Conservation (phyloP, 306 rosid genomes). For the Malus sylvestris region DNA sequence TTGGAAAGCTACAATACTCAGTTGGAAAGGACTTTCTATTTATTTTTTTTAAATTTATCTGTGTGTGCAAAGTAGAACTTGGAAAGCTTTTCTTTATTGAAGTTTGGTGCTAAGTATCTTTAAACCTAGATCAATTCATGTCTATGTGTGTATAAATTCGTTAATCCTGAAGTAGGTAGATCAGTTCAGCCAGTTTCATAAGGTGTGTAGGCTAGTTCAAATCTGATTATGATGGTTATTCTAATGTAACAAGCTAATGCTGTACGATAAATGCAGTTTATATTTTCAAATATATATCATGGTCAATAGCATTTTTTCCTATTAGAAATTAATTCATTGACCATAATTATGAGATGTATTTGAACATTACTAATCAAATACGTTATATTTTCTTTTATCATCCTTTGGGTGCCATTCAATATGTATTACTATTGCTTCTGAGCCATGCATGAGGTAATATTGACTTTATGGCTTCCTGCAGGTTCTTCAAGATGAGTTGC, state of each 20-base stretch:
- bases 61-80: not conserved
- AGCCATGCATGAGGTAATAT: not conserved
- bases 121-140: not conserved
- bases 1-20: not conserved
- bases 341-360: not conserved
- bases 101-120: not conserved
- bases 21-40: not conserved
- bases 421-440: not conserved
- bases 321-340: not conserved
- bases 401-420: not conserved
- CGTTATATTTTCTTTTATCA: not conserved
- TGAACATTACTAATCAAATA: not conserved
- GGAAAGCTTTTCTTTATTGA: not conserved
- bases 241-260: not conserved
- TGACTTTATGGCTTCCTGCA: constrained; percentile 31
- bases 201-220: not conserved
- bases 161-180: not conserved
- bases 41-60: not conserved
- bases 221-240: not conserved
- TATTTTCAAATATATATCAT: not conserved
- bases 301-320: not conserved
- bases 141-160: not conserved
- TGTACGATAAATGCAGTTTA: not conserved
- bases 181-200: not conserved
- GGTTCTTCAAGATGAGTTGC: constrained; percentile 72